Evolutionary conservation across 2,329 filamentous ascomycete genomes (phyloP).

Genomic region (Colletotrichum noveboracense): DNA sequence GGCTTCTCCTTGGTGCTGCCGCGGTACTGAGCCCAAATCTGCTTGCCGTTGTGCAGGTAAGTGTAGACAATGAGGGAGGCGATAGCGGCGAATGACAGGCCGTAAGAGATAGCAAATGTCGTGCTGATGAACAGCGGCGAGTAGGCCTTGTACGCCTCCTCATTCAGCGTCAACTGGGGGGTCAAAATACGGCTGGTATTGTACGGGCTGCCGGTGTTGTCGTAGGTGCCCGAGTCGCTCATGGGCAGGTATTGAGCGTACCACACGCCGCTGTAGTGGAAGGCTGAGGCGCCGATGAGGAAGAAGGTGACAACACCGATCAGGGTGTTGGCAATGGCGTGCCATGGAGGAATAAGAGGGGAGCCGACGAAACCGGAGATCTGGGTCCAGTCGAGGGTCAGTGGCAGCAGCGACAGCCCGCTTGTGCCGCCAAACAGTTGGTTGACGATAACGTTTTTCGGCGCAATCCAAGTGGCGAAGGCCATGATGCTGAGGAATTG

Average conservation of each 20-base stretch:
- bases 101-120: conserved; percentile 73
- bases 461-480: conserved; percentile 74
- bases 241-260: conserved; percentile 71
- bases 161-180: conserved; percentile 65
- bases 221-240: conserved; percentile 72
- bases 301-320: conserved; percentile 72
- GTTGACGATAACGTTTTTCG: conserved; percentile 71
- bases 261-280: conserved; percentile 73
- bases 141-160: conserved; percentile 68
- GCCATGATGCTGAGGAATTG: conserved; percentile 75
- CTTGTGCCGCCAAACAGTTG: conserved; percentile 75
- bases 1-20: conserved; percentile 64
- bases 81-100: conserved; percentile 75
- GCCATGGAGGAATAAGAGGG: conserved; percentile 74
- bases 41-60: conserved; percentile 68
- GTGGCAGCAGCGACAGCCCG: conserved; percentile 70
- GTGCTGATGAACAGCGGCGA: conserved; percentile 75
- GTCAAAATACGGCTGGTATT: conserved; percentile 70
- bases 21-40: conserved; percentile 68
- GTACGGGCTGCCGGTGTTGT: conserved; percentile 70
- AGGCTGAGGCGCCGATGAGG: conserved; percentile 59
- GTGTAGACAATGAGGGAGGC: conserved; percentile 73
- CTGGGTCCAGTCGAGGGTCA: conserved; percentile 81
- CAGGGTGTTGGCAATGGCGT: conserved; percentile 75
- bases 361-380: conserved; percentile 72